Conservation (phyloP, 2,329 filamentous ascomycete species). For the Paracamarosporium sp. region DNA sequence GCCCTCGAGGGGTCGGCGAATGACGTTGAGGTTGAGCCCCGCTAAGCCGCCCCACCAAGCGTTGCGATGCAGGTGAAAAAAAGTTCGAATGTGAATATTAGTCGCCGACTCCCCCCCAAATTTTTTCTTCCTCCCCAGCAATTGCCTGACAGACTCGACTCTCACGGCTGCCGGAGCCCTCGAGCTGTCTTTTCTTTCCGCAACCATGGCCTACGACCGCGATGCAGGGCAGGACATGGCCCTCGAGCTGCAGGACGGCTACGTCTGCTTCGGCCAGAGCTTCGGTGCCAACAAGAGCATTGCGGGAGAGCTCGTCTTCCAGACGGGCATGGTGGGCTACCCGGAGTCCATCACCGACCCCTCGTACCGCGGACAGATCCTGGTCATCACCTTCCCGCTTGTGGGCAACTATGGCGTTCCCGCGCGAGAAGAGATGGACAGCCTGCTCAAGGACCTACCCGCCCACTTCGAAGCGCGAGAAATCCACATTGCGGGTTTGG, state of each 20-base stretch:
- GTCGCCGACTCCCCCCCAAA: conserved; percentile 14
- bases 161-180: conserved; percentile 38
- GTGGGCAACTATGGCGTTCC: conserved; percentile 98
- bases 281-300: conserved; percentile 95
- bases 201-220: conserved; percentile 38
- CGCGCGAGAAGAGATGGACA: conserved; percentile 81
- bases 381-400: conserved; percentile 94
- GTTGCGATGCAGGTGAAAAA: conserved; percentile 5
- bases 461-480: conserved; percentile 91
- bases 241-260: conserved; percentile 92
- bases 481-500: conserved; percentile 92
- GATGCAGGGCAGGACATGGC: conserved; percentile 69
- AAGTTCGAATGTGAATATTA: conserved; percentile 1
- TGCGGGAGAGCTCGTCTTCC: conserved; percentile 96
- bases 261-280: conserved; percentile 91
- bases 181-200: conserved; percentile 37
- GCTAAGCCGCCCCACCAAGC: not conserved
- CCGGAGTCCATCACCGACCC: conserved; percentile 91
- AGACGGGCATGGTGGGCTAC: conserved; percentile 99
- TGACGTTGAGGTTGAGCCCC: conserved; percentile 1
- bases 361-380: conserved; percentile 89
- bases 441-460: conserved; percentile 83
- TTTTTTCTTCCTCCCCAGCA: conserved; percentile 27
- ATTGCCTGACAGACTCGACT: conserved; percentile 42
- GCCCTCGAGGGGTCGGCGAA: not conserved